These are phyloP conservation scores for Phytophthora aleatoria DNA, from an alignment of 352 stramenopile species.

Conservation along the genomic window DNA sequence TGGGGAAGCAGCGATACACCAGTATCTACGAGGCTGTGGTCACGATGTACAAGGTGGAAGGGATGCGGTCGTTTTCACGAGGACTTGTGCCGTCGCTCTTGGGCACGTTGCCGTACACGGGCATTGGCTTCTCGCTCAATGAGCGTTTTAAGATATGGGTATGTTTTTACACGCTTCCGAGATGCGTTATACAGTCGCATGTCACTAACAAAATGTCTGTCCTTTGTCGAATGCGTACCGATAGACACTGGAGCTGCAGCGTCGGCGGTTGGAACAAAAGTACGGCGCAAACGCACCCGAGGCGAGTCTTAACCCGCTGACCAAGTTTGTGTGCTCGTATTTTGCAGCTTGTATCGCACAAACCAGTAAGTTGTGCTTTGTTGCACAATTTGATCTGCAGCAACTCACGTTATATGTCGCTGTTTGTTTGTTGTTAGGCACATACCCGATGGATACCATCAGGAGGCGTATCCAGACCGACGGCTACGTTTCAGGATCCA, in stretches of 20 bases:
- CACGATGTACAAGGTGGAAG: constrained; percentile 81
- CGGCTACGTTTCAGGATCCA: constrained; percentile 64
- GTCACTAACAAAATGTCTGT: neutral
- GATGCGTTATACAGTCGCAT: neutral
- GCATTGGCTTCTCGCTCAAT: constrained; percentile 86
- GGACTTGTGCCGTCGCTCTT: constrained; percentile 80
- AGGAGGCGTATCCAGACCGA: constrained; percentile 84
- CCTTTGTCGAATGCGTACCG: neutral
- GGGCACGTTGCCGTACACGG: constrained; percentile 85
- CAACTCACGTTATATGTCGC: constrained; percentile 5
- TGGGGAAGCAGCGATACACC: constrained; percentile 75
- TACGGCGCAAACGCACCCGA: constrained; percentile 28
- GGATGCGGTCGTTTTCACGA: constrained; percentile 65
- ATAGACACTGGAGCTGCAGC: constrained; percentile 59
- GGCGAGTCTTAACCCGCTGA: constrained; percentile 61
- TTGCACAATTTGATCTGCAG: neutral
- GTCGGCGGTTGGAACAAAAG: constrained; percentile 37
- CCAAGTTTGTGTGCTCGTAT: constrained; percentile 87
- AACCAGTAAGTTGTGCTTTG: constrained; percentile 55
- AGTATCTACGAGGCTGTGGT: constrained; percentile 71
- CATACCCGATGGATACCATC: constrained; percentile 88
- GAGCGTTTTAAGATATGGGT: constrained; percentile 84
- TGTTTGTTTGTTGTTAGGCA: constrained; percentile 42
- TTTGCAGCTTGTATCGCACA: constrained; percentile 86
- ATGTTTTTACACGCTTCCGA: constrained; percentile 14